Evolutionary conservation across 2,329 filamentous ascomycete genomes (phyloP).

Genomic region (Chaetomium strumarium): DNA sequence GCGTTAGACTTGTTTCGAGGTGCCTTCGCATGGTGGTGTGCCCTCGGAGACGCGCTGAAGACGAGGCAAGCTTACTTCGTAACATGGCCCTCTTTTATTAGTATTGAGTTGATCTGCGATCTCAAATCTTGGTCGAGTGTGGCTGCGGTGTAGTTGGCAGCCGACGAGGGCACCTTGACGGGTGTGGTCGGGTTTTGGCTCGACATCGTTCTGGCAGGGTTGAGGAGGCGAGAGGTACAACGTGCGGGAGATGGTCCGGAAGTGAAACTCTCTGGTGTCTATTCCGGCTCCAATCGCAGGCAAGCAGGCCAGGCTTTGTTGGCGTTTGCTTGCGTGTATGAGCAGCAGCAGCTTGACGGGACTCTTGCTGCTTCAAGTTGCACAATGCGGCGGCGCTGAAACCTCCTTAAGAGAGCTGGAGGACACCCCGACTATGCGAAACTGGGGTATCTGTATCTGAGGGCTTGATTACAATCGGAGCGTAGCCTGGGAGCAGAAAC

Average conservation of each 20-base stretch:
- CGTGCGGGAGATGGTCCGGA: background rate
- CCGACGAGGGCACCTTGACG: conserved; percentile 54
- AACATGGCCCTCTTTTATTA: conserved; percentile 55
- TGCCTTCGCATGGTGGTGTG: background rate
- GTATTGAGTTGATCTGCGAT: conserved; percentile 54
- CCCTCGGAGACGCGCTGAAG: background rate
- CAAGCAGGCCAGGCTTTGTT: too few species aligned
- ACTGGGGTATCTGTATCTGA: too few species aligned
- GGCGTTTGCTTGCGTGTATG: background rate
- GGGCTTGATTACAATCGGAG: too few species aligned
- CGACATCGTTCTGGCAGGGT: conserved; percentile 19
- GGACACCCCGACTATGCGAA: too few species aligned
- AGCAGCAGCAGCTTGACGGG: too few species aligned
- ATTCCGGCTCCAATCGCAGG: background rate
- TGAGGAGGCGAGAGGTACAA: background rate
- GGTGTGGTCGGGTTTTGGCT: conserved; percentile 42
- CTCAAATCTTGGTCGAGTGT: conserved; percentile 57
- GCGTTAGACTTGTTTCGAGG: background rate
- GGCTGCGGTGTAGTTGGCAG: conserved; percentile 54
- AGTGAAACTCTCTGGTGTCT: background rate
- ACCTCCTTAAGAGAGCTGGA: too few species aligned
- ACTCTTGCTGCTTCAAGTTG: too few species aligned
- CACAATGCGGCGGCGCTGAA: too few species aligned
- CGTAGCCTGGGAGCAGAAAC: too few species aligned
- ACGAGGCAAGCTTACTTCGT: conserved; percentile 41